Evolutionary conservation across 192 early-diverging fungal species (phyloP).

Genomic region (Backusella psychrophila): DNA sequence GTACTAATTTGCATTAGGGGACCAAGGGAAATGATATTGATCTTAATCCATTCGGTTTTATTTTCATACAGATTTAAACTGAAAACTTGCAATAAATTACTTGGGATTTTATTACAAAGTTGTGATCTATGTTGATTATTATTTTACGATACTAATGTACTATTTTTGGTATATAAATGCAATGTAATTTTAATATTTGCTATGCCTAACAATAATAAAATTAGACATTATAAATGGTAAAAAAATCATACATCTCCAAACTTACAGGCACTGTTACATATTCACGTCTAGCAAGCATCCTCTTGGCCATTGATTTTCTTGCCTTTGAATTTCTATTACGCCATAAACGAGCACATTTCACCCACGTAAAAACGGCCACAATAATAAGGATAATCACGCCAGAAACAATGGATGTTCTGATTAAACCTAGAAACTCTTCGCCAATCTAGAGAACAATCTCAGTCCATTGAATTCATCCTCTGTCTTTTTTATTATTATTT

Average conservation of each 20-base stretch:
- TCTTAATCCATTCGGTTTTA: too few relatives aligned
- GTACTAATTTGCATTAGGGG: too few relatives aligned
- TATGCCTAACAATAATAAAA: background rate
- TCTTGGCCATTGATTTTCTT: constrained; percentile 20
- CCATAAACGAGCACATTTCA: constrained; percentile 30
- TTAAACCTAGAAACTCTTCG: constrained; percentile 16
- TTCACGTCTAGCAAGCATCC: constrained; percentile 23
- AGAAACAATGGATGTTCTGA: constrained; percentile 18
- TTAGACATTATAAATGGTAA: background rate
- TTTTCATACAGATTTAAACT: too few relatives aligned
- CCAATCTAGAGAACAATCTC: background rate
- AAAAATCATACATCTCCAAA: background rate
- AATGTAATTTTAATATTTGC: background rate
- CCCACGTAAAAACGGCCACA: constrained; percentile 22
- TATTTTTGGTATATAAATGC: background rate
- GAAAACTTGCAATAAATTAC: too few relatives aligned
- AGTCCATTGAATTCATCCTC: background rate
- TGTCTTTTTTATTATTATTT: background rate
- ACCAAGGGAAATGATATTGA: too few relatives aligned
- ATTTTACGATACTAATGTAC: background rate
- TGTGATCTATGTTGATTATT: background rate
- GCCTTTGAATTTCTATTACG: constrained; percentile 17
- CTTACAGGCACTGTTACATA: constrained; percentile 34
- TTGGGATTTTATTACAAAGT: too few relatives aligned
- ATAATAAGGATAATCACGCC: constrained; percentile 32